Base-by-base conservation (phyloP, 805 yeast species). In the Wickerhamia fluorescens region DNA sequence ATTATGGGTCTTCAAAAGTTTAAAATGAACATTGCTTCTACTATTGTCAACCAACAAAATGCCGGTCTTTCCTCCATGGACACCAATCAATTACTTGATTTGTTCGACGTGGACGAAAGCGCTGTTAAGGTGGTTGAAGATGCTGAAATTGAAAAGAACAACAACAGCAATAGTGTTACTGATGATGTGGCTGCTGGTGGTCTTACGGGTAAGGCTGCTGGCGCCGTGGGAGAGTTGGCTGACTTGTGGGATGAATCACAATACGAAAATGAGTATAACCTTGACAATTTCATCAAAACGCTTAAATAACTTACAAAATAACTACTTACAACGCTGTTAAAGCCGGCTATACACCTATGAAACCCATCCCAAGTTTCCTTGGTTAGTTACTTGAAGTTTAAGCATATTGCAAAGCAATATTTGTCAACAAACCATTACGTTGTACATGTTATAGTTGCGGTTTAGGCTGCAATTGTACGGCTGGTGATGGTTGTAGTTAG, bases 1-100 rank as follows among this genome's bases (percentile, higher is more conserved):
- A 92, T 92, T 35, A 92, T 92, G 99, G 97, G 98, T 16, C 65
- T 92, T 41, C 99, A 92, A 49, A 86, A 86, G 53, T 92, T 92
- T 73, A 92, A 92, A 60, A 80, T 92, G 82, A 92, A 92, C 49
- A 86, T 92, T 48, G 99, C 98, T 0, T 84, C 95, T 0, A 84
- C 97, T 0, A 83, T 92, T 43, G 94, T 92, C 30, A 88, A 87
- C 50, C 99, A 92, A 54, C 98, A 92, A 50, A 92, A 92, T 53
- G 74, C 94, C n/a, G 97, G 97, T 1, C 69, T 92, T 38, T 75
- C 85, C 3, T 84, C 96, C 0, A 92, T 92, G 98, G 96, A 86
- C 47, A 89, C 99, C 0, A 86, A 84, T 48, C 97, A 92, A 55
- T 66, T 92, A 35, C 61, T 92, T 23, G 97, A 92, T 49, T 60